Conservation (phyloP, 257 asterid genomes). For the Rehmannia glutinosa region DNA sequence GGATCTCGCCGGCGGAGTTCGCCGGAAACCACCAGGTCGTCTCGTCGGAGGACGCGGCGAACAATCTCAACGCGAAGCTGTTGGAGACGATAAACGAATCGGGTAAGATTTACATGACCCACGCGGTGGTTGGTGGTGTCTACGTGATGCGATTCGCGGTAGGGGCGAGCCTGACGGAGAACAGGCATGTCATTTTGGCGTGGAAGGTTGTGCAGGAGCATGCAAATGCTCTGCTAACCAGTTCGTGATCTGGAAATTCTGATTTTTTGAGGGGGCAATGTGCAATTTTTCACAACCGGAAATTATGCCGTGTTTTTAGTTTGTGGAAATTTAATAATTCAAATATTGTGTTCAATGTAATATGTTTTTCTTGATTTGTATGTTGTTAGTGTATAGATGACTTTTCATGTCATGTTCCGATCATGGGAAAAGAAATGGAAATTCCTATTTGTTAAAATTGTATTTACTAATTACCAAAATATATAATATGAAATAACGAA, state of each 20-base stretch:
- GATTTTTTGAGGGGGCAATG: no score
- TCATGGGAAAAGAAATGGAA: no score
- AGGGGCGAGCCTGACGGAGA: slow-evolving; percentile 61
- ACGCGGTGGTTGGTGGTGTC: slow-evolving; percentile 63
- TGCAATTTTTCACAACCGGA: no score
- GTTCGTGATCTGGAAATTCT: slow-evolving; percentile 7
- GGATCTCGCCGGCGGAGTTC: slow-evolving; percentile 41
- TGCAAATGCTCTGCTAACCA: slow-evolving; percentile 37
- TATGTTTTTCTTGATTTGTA: no score
- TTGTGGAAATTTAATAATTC: no score
- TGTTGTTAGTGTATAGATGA: no score
- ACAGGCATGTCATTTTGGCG: slow-evolving; percentile 55
- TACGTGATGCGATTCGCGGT: slow-evolving; percentile 57
- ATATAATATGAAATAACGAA: no score
- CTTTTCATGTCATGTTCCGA: no score
- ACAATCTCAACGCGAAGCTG: slow-evolving; percentile 43
- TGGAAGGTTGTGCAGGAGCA: slow-evolving; percentile 69
- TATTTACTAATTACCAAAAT: no score
- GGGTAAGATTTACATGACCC: slow-evolving; percentile 62
- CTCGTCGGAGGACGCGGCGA: slow-evolving; percentile 35
- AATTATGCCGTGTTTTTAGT: no score
- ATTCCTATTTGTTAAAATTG: no score
- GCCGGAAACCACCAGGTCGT: slow-evolving; percentile 15
- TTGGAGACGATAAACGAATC: slow-evolving; percentile 55
- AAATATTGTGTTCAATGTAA: no score